Evolutionary conservation across 2,329 filamentous ascomycete genomes (phyloP).

Genomic region (Gaeumannomyces tritici): DNA sequence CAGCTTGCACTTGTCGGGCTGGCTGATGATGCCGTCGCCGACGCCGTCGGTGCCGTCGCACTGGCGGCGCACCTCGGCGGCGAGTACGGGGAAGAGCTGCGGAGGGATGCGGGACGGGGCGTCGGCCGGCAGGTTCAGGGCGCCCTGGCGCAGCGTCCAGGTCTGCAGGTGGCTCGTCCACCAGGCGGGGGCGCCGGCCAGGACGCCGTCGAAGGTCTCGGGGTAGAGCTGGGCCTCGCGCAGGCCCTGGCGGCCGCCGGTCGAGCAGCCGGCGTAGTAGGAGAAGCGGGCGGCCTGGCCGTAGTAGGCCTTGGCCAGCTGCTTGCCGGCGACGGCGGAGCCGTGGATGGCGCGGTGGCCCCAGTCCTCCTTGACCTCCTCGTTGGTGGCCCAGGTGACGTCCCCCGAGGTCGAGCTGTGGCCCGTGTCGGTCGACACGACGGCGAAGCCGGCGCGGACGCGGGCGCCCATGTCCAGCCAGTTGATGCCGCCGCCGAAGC

Average conservation of each 20-base stretch:
- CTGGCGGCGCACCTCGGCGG: conserved; percentile 26
- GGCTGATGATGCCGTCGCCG: conserved; percentile 26
- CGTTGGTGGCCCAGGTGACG: conserved; percentile 26
- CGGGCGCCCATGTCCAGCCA: conserved; percentile 19
- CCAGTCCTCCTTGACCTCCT: conserved; percentile 28
- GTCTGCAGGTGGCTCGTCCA: conserved; percentile 28
- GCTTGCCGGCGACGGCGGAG: conserved; percentile 37
- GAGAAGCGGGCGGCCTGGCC: conserved; percentile 29
- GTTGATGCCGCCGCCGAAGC: conserved; percentile 23
- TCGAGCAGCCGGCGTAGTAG: conserved; percentile 50
- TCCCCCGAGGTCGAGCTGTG: conserved; percentile 22
- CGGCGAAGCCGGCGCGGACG: conserved; percentile 28
- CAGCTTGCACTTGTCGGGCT: conserved; percentile 9
- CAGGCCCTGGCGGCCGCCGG: conserved; percentile 49
- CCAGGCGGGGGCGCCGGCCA: conserved; percentile 37
- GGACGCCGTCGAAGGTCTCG: conserved; percentile 47
- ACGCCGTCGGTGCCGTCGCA: conserved; percentile 31
- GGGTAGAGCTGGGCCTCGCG: conserved; percentile 42
- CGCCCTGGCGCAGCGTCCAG: conserved; percentile 27
- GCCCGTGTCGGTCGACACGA: conserved; percentile 33
- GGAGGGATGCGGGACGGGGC: conserved; percentile 29
- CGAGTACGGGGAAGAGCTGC: conserved; percentile 27
- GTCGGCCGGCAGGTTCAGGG: conserved; percentile 33
- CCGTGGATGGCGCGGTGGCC: conserved; percentile 35
- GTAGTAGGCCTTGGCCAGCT: conserved; percentile 40